Evolutionary conservation across 2,329 filamentous ascomycete species (phyloP), one percentile per base, ranked within the genome.

Genomic region (Trichoderma lentiforme): DNA sequence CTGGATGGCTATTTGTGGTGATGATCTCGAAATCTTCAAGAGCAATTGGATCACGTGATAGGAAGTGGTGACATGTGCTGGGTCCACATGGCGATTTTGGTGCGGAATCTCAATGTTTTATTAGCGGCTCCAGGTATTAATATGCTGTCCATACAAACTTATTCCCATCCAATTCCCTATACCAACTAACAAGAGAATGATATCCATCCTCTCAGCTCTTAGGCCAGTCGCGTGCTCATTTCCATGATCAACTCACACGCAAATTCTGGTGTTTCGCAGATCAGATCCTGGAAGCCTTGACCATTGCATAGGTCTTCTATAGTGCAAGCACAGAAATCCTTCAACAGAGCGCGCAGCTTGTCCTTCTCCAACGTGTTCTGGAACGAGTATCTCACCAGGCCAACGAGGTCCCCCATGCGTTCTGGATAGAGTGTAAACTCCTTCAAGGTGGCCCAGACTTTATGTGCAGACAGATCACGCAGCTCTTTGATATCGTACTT

Each of bases 11-110:
- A 21, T 43, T 57, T 60, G 14, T 58, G 39, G 26, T 32, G 36
- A 64, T 21, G 51, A 15, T 47, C 36, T 62, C n/a, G 70, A 72
- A 72, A 72, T 72, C 70, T 72, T 62, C 12, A 11, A 43, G 61
- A 64, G 69, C 64, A 21, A 39, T 47, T 18, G 51, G 14, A 9
- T 71, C 69, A 71, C 69, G 69, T 71, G 68, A 64, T 70, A 15
- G 12, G 11, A n/a, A 24, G 32, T 67, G 32, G 53, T 60, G 61
- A 60, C 56, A 66, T 65, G 28, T 60, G 53, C 53, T 51, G 15
- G 58, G 8, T 36, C 68, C 60, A 63, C 58, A 30, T 3, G n/a
- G n/a, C 28, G 1, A n/a, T 12, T 18, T 6, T 71, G 15, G 56
- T 2, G 28, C 18, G 28, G 18, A 58, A 28, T 32, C 43, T 21